Base-by-base conservation (phyloP, 805 yeast genomes). In the Nakazawaea wickerhamii region DNA sequence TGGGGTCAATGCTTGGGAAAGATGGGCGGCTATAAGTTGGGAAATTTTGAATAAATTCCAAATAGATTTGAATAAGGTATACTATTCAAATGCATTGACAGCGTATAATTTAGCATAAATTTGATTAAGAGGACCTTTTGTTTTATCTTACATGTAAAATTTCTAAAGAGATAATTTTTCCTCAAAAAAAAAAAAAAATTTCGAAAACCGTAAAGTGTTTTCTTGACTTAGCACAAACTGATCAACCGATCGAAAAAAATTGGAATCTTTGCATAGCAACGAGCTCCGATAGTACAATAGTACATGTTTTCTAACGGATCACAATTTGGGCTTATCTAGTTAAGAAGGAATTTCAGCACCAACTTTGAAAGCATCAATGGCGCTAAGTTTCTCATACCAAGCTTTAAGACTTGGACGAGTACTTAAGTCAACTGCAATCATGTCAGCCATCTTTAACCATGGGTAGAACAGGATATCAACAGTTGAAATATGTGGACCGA, bases 401-500 rank as follows among this genome's bases (percentile, higher is more conserved):
- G 31, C 11, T 15, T 28, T 28, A 28, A 28, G 31, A 15, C n/a
- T 28, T 10, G 31, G 31, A 28, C 31, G 31, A 15, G 2, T 28
- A 11, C 7, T 6, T 3, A 28, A 28, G 14, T 13, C n/a, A 28
- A 28, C 31, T 3, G 11, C 31, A n/a, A 28, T 28, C 7, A 6
- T 2, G 6, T 13, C 31, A 8, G 14, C 14, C 31, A 28, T 28
- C 31, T 28, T 28, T n/a, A 28, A 10, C 84, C 84, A 78, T 3
- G 75, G 68, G 46, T 58, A 66, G 4, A 67, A 55, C 9, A 68
- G 65, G 34, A 78, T 57, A 57, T 83, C 90, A 4, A 84, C 84
- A 48, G 77, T 68, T 11, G 79, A 64, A 36, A 79, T 52, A 41
- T 72, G 76, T 48, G 74, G 73, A 32, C 85, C 84, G 39, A 78